Conservation (phyloP, 371 early-diverging fungal genomes). For the Saksenaea vasiformis region DNA sequence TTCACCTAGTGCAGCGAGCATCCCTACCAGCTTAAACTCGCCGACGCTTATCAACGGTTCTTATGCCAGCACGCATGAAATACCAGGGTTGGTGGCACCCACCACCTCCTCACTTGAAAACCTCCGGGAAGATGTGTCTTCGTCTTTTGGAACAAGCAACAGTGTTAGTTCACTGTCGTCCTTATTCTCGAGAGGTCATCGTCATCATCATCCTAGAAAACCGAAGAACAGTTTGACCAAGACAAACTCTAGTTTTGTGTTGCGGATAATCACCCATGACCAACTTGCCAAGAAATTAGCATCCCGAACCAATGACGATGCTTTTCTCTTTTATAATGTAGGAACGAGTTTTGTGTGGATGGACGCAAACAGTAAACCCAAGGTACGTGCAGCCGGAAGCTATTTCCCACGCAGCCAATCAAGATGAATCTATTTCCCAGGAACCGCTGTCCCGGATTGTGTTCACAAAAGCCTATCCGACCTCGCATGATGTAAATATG, state of each 20-base stretch:
- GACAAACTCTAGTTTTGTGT: conserved; percentile 77
- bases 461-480: conserved; percentile 78
- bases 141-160: conserved; percentile 14
- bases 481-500: conserved; percentile 87
- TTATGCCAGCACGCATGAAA: neutral
- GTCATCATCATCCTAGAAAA: conserved; percentile 38
- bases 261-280: conserved; percentile 77
- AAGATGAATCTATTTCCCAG: conserved; percentile 34
- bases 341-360: conserved; percentile 75
- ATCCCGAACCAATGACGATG: conserved; percentile 57
- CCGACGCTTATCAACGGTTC: neutral
- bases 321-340: conserved; percentile 76
- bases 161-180: conserved; percentile 22
- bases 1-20: neutral
- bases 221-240: conserved; percentile 65
- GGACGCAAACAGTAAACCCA: conserved; percentile 60
- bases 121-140: conserved; percentile 7
- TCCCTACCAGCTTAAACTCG: neutral
- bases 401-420: neutral
- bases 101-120: conserved; percentile 10
- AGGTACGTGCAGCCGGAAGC: conserved; percentile 35
- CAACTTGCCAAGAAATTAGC: conserved; percentile 75
- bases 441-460: conserved; percentile 79
- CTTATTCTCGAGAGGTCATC: conserved; percentile 16
- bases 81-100: conserved; percentile 4